A percentile compares a stretch with the other conserved stretches of the same genome.
Evolutionary conservation across 176 grass and related monocot species (phyloP).

Genomic region (Oryza rufipogon): DNA sequence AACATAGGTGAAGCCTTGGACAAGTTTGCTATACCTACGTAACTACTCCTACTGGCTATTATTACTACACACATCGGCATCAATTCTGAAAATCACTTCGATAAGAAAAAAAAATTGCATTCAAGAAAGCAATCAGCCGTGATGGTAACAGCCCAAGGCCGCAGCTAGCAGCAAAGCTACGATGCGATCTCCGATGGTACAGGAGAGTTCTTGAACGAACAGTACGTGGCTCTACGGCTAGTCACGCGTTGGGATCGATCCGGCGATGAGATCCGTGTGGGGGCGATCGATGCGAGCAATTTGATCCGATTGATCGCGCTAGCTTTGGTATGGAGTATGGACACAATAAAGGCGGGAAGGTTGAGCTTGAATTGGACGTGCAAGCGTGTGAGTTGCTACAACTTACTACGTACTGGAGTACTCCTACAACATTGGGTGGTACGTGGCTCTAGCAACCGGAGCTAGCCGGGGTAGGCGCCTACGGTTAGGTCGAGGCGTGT

Average conservation of each 20-base stretch:
- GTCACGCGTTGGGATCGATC: neutral
- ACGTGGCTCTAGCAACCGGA: too few relatives aligned
- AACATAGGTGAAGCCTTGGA: neutral
- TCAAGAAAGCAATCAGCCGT: neutral
- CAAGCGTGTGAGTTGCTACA: neutral
- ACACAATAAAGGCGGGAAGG: conserved; percentile 15
- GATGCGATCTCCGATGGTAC: neutral
- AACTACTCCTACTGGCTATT: neutral
- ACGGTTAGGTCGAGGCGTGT: conserved; percentile 13
- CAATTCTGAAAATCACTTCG: neutral
- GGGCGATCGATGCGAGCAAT: neutral
- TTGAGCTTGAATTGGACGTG: conserved; percentile 13
- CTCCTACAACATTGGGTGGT: too few relatives aligned
- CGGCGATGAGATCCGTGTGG: neutral
- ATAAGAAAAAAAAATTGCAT: neutral
- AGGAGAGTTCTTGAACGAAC: neutral
- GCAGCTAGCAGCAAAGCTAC: neutral
- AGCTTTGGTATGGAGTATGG: conserved; percentile 9
- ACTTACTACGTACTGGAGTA: too few relatives aligned
- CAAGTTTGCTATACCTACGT: neutral
- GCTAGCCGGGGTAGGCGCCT: neutral
- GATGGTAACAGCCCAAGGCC: neutral
- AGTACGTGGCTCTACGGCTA: neutral
- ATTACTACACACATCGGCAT: neutral
- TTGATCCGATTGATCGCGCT: neutral